Evolutionary conservation across 192 early-diverging fungal genomes (phyloP), one percentile per base, ranked within the genome.

Genomic region (Haplosporangium gracile): DNA sequence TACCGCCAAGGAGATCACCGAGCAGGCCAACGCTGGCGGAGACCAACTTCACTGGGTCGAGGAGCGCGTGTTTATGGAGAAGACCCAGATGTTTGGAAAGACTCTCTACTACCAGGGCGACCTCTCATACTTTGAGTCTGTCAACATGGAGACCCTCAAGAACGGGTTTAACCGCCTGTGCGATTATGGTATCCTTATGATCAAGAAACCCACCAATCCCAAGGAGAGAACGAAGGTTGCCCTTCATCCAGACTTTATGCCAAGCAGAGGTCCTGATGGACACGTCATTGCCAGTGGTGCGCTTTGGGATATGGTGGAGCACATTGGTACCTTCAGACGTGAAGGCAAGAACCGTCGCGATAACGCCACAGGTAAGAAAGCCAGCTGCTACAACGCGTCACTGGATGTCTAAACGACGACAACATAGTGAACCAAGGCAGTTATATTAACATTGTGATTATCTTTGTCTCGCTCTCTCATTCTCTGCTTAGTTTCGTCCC

Each of bases 271-370:
- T 38, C 57, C 82, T 13, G 89, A 90, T 26, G 92, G 92, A 10
- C 79, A 80, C 13, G 77, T 95, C 32, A 80, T 88, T 49, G 91
- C 94, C 26, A 84, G 88, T 26, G 95, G 95, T 5, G 75, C 89
- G 55, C 88, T 96, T 63, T 97, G 96, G 96, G 93, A 95, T 47
- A 83, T 96, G 63, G 95, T 95, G 70, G 95, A 97, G 81, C 89
- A 92, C 34, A 95, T 97, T 81, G 94, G 96, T 18, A 91, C 88
- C 26, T 96, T 95, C 72, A 82, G 96, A 81, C 89, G 96, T 69
- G 96, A 97, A 88, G 96, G 96, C 74, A 97, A 97, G 82, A 96
- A 97, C 76, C 89, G 96, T 42, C 88, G 96, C 70, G 96, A 97
- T 79, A 97, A 95, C 82, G 93, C 93, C 15, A 95, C 95, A 47